A percentile compares a stretch with the other conserved stretches of the same genome.
Conservation (phyloP, 2,329 filamentous ascomycete species). For the Escovopsis weberi region DNA sequence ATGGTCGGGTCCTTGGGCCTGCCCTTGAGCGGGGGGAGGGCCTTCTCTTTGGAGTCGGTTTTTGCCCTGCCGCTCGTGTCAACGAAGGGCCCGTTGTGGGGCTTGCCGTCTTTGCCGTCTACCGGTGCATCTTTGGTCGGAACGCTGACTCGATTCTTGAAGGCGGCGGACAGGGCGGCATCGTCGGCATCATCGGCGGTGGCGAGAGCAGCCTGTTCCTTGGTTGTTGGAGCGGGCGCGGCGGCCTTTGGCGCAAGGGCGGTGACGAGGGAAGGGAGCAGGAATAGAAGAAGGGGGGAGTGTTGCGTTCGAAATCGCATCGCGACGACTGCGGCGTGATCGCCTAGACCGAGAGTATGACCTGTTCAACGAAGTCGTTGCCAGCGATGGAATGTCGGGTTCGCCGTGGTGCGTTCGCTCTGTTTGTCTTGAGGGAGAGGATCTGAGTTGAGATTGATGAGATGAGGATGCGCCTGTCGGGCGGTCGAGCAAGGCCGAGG, state of each 20-base stretch:
- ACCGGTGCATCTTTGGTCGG: slow-evolving; percentile 68
- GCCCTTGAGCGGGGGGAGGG: slow-evolving; percentile 32
- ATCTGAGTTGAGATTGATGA: too few species aligned
- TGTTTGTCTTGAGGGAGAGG: too few species aligned
- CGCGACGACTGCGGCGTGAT: slow-evolving; percentile 11
- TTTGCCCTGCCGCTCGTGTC: slow-evolving; percentile 30
- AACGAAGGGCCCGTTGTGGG: slow-evolving; percentile 73
- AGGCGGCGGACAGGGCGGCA: slow-evolving; percentile 11
- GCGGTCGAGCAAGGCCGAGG: too few species aligned
- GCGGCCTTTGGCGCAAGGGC: slow-evolving; percentile 23
- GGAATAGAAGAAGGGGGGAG: slow-evolving; percentile 44
- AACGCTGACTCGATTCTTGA: slow-evolving; percentile 21
- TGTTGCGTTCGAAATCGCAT: slow-evolving; percentile 46
- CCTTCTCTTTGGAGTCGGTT: slow-evolving; percentile 20
- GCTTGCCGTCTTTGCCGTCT: slow-evolving; percentile 86
- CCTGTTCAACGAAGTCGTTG: too few species aligned
- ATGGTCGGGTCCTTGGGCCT: slow-evolving; percentile 37
- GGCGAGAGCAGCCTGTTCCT: slow-evolving; percentile 10
- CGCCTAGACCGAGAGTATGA: too few species aligned
- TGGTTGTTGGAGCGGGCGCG: slow-evolving; percentile 7
- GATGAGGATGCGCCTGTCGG: background rate
- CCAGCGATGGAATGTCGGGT: too few species aligned
- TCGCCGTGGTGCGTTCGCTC: too few species aligned
- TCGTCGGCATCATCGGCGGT: slow-evolving; percentile 11
- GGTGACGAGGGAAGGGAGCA: slow-evolving; percentile 40